Conservation (phyloP, 228 moss, liverwort and hornwort genomes). For the Sphagnum fallax region DNA sequence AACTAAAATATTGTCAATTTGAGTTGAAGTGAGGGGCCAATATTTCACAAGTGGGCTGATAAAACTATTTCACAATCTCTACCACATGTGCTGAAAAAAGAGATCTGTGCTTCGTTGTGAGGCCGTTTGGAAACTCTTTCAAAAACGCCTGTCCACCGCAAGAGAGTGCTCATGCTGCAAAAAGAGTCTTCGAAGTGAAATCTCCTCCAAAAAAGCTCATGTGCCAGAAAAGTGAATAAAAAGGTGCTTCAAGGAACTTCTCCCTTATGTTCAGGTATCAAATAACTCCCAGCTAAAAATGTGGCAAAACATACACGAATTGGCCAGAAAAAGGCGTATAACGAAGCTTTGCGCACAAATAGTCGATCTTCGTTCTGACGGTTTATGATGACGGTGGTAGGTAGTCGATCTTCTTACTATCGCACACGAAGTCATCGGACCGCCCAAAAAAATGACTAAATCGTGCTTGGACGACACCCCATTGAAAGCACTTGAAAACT, state of each 20-base stretch:
- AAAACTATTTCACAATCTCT: slow-evolving; percentile 20
- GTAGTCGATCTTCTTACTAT: too few relatives aligned
- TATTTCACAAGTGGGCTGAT: slow-evolving; percentile 3
- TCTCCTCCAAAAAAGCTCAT: slow-evolving; percentile 29
- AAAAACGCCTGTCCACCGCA: not conserved
- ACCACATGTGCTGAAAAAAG: slow-evolving; percentile 27
- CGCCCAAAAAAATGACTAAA: not conserved
- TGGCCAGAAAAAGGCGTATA: slow-evolving; percentile 1
- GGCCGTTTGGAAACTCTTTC: not conserved
- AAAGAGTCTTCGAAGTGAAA: not conserved
- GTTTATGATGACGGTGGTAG: not conserved
- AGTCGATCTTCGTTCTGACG: slow-evolving; percentile 8
- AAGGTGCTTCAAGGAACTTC: slow-evolving; percentile 7
- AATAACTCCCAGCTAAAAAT: slow-evolving; percentile 10
- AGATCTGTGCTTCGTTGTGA: slow-evolving; percentile 1
- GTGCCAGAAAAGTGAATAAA: slow-evolving; percentile 24
- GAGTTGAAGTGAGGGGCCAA: slow-evolving; percentile 6
- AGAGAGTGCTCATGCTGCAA: too few relatives aligned
- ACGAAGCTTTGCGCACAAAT: slow-evolving; percentile 5
- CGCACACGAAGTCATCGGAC: too few relatives aligned
- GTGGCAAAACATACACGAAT: slow-evolving; percentile 13
- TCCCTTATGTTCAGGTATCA: not conserved
- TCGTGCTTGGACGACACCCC: not conserved
- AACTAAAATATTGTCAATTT: too few relatives aligned
- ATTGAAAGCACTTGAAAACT: too few relatives aligned